Evolutionary conservation across 306 rosid species (phyloP), one percentile per base, ranked within the genome.

Genomic region (Vigna angularis): DNA sequence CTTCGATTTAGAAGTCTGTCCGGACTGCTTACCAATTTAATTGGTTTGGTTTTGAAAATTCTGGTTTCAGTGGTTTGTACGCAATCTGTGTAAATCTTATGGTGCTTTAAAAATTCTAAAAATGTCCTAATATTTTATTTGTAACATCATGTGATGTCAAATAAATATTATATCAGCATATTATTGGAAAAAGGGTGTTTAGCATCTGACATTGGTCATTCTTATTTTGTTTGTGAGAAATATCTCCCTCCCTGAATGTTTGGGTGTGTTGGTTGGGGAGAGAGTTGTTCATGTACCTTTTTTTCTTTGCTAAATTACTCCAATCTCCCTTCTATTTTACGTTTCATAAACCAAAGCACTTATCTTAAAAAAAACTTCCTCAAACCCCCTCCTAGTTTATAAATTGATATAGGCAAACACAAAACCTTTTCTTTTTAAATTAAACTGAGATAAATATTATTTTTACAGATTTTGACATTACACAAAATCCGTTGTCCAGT

Each of bases 71-170:
- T 52, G 26, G 24, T 67, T 74, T 42, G 15, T 74, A 42, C 20
- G 38, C 34, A 74, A 55, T 9, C 76, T 56, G 1, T 9, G 30
- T 30, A 67, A 68, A 49, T 47, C 14, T 52, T 77, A 17, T 40
- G 65, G 24, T 65, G 45, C 45, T 40, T 8, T 18, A 69, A 28
- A 58, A 70, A 67, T 85, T 34, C 45, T 24, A 16, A 17, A 36
- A 22, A 34, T 26, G 63, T 47, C 40, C 62, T 51, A 70, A 38
- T 66, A 30, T 32, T 67, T 61, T 66, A 81, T 49, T 26, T 48
- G n/a, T 50, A 51, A 7, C 59, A 28, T 49, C 62, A 36, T 50
- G 26, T 59, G 3, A 22, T 44, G 30, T 59, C 20, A 30, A n/a
- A n/a, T 58, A 77, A 66, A 28, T 68, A 47, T 58, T 66, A 56